These are phyloP conservation scores for Heimioporus sp. DNA, from an alignment of 768 basidiomycete species.

Conservation along the genomic window DNA sequence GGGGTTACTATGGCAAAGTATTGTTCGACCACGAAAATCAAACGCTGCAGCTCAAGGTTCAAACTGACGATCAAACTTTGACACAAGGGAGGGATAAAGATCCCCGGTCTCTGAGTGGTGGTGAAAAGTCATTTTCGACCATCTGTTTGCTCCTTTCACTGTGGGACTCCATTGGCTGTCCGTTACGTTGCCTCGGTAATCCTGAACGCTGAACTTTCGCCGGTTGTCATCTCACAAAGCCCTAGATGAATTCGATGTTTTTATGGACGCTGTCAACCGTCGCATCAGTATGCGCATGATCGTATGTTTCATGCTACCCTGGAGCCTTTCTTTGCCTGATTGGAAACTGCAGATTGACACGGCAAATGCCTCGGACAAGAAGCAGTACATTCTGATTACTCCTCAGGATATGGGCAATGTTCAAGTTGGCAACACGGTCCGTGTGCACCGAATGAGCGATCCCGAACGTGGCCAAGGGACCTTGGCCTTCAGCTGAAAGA, in stretches of 20 bases:
- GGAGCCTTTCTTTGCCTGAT: slow-evolving; percentile 2
- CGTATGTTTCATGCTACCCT: slow-evolving; percentile 41
- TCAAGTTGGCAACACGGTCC: slow-evolving; percentile 62
- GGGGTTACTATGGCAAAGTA: slow-evolving; percentile 89
- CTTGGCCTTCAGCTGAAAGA: slow-evolving; percentile 32
- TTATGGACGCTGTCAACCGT: slow-evolving; percentile 93
- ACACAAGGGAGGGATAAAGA: slow-evolving; percentile 77
- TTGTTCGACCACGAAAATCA: slow-evolving; percentile 73
- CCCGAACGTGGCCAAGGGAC: slow-evolving; percentile 67
- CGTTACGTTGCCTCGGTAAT: slow-evolving; percentile 85
- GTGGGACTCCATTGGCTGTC: slow-evolving; percentile 95
- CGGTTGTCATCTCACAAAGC: slow-evolving; percentile 9
- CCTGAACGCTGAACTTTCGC: not conserved
- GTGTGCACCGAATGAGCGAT: slow-evolving; percentile 75
- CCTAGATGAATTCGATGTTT: slow-evolving; percentile 95
- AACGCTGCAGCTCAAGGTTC: slow-evolving; percentile 71
- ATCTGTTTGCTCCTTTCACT: slow-evolving; percentile 91
- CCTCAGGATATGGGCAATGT: slow-evolving; percentile 90
- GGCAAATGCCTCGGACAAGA: slow-evolving; percentile 81
- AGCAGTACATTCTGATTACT: slow-evolving; percentile 94
- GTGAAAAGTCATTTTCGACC: slow-evolving; percentile 96
- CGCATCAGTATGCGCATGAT: slow-evolving; percentile 95
- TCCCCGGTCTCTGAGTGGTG: slow-evolving; percentile 83
- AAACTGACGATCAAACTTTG: slow-evolving; percentile 75
- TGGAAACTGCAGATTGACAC: slow-evolving; percentile 67